Conservation (phyloP, 2,329 filamentous ascomycete genomes). For the Aspergillus fijiensis region DNA sequence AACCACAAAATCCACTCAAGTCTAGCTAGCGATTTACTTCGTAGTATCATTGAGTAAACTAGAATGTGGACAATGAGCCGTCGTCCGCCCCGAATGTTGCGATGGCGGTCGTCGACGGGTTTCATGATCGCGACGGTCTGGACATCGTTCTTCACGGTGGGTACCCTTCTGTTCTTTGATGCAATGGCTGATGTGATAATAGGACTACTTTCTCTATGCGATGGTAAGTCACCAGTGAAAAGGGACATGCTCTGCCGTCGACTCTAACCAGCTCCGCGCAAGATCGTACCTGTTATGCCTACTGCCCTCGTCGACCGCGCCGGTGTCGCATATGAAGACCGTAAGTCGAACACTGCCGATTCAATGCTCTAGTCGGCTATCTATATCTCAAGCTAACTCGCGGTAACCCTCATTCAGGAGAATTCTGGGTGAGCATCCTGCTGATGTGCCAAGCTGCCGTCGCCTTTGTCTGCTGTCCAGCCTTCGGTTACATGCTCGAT, state of each 20-base stretch:
- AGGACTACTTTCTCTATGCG: slow-evolving; percentile 33
- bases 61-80: slow-evolving; percentile 4
- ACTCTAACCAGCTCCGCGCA: not conserved
- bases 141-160: slow-evolving; percentile 33
- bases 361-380: too few species aligned
- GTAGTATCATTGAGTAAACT: not conserved
- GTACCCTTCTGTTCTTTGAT: not conserved
- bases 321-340: slow-evolving; percentile 24
- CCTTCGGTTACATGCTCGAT: slow-evolving; percentile 32
- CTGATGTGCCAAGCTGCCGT: slow-evolving; percentile 31
- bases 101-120: slow-evolving; percentile 58
- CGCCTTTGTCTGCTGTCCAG: slow-evolving; percentile 28
- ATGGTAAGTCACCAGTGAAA: slow-evolving; percentile 23
- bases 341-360: slow-evolving; percentile 8
- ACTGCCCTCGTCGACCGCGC: slow-evolving; percentile 28
- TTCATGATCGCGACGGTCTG: slow-evolving; percentile 61
- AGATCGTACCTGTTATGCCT: slow-evolving; percentile 35
- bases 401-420: slow-evolving; percentile 16
- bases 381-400: not conserved
- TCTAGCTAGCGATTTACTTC: not conserved
- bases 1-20: not conserved
- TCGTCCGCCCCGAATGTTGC: slow-evolving; percentile 33
- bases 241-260: not conserved
- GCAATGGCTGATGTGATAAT: not conserved
- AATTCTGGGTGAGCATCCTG: slow-evolving; percentile 32